These are phyloP conservation scores for Silene noctiflora DNA, from an alignment of 179 eudicot species.

Conservation along the genomic window DNA sequence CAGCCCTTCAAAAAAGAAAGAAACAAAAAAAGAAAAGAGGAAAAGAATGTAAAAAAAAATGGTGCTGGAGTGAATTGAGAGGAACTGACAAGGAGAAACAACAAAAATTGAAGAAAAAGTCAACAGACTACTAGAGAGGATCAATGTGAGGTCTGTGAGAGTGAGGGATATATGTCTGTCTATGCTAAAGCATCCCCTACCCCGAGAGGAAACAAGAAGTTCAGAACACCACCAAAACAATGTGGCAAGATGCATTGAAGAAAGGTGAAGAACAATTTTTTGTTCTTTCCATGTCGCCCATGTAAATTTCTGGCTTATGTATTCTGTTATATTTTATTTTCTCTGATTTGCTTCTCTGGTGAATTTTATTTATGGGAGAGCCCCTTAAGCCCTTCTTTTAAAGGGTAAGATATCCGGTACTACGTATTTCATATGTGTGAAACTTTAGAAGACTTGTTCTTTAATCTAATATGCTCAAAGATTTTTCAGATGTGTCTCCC, in stretches of 20 bases:
- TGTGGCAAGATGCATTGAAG: neutral
- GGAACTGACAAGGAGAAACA: neutral
- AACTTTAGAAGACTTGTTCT: neutral
- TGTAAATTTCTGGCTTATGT: neutral
- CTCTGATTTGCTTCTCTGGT: neutral
- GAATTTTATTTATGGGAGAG: neutral
- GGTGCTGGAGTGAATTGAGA: neutral
- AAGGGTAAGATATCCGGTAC: neutral
- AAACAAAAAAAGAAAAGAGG: neutral
- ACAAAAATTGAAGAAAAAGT: neutral
- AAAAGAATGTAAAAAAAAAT: neutral
- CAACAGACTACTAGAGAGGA: neutral
- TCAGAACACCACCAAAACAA: neutral
- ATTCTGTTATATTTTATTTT: neutral
- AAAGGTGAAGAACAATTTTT: neutral
- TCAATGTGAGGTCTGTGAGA: neutral
- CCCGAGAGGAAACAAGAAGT: neutral
- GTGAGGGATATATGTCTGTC: slow-evolving; percentile 4
- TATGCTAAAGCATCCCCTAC: neutral
- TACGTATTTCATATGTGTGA: neutral
- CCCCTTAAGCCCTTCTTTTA: neutral
- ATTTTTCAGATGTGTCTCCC: neutral
- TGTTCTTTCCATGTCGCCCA: neutral
- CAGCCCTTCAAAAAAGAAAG: neutral
- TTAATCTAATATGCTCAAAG: slow-evolving; percentile 1